Percentiles rank a stretch among this genome's conserved stretches.
Conservation (phyloP, 2,329 filamentous ascomycete genomes). For the Penicillium crustosum region DNA sequence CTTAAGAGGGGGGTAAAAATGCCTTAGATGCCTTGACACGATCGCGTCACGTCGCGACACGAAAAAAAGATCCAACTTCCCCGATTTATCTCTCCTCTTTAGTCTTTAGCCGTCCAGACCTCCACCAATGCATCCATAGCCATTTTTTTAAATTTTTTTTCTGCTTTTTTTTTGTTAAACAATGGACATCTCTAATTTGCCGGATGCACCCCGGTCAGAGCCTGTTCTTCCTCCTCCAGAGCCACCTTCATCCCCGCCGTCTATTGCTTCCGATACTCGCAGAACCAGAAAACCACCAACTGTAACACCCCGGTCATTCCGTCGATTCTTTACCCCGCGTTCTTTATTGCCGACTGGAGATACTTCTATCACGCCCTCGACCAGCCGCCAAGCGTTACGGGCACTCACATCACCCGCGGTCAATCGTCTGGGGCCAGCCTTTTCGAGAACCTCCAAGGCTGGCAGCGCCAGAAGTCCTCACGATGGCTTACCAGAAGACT, state of each 20-base stretch:
- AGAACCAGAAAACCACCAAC: constrained; percentile 48
- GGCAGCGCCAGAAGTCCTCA: constrained; percentile 28
- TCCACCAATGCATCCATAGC: constrained; percentile 15
- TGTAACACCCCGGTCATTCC: constrained; percentile 53
- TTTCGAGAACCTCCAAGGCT: constrained; percentile 40
- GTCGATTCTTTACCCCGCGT: constrained; percentile 52
- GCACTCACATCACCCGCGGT: constrained; percentile 46
- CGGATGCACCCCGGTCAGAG: constrained; percentile 37
- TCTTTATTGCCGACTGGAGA: constrained; percentile 40
- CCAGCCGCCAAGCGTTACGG: constrained; percentile 47
- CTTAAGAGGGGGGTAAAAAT: background rate
- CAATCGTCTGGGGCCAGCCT: constrained; percentile 45
- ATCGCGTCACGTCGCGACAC: constrained; percentile 30
- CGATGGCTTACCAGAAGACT: constrained; percentile 31
- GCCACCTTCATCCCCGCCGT: constrained; percentile 45
- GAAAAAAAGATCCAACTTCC: constrained; percentile 21
- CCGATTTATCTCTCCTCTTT: constrained; percentile 25
- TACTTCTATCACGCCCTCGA: constrained; percentile 37
- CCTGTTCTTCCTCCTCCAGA: constrained; percentile 35
- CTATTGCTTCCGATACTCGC: constrained; percentile 41
- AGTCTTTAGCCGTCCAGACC: constrained; percentile 13
- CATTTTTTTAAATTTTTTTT: constrained; percentile 11
- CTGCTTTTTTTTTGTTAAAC: constrained; percentile 14
- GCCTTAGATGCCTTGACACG: constrained; percentile 19
- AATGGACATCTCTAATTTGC: constrained; percentile 37